phyloP scores from a whole-genome alignment of 2,329 filamentous ascomycete genomes.

The Neopestalotiopsis rosae region DNA sequence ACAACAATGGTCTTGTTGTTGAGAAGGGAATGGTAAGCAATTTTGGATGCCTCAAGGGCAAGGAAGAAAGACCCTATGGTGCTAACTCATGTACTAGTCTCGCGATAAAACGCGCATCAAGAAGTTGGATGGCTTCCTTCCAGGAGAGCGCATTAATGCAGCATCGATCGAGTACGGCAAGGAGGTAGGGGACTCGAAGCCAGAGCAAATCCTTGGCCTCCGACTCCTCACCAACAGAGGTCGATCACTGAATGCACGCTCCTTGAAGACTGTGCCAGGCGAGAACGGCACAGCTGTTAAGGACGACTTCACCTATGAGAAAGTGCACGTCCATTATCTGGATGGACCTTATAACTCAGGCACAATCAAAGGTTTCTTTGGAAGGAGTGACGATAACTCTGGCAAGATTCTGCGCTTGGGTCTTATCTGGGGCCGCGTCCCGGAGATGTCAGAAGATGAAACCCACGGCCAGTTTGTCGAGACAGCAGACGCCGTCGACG shows the following conservation, averaged over 20 bases:
- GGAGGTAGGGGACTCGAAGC: not conserved
- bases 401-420: not conserved
- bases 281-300: not conserved
- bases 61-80: not conserved
- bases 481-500: not conserved
- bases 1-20: slow-evolving; percentile 5
- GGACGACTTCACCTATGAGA: not conserved
- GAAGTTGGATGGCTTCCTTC: not conserved
- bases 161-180: not conserved
- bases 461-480: not conserved
- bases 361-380: not conserved
- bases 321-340: not conserved
- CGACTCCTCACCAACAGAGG: slow-evolving; percentile 4
- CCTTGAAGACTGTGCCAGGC: not conserved
- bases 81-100: not conserved
- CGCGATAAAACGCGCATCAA: not conserved
- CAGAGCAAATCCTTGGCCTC: slow-evolving; percentile 1
- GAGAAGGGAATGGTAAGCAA: not conserved
- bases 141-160: not conserved
- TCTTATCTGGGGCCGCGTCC: slow-evolving; percentile 3
- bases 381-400: not conserved
- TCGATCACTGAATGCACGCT: not conserved
- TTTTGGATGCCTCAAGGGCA: not conserved
- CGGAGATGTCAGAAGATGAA: not conserved
- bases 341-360: slow-evolving; percentile 3